Conservation (phyloP, 345 rosid species). For the Citrus mangshanensis region DNA sequence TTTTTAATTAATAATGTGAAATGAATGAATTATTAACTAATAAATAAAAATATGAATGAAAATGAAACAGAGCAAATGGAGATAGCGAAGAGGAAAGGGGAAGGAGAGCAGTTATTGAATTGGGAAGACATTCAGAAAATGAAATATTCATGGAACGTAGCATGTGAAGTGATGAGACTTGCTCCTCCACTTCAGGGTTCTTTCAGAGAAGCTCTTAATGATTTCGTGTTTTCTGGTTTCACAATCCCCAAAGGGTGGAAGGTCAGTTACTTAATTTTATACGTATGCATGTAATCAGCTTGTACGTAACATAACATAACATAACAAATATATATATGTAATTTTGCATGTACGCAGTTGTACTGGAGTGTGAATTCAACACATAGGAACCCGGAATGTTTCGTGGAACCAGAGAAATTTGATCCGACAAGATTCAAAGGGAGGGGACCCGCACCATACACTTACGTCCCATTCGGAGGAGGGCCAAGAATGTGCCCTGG, state of each 20-base stretch:
- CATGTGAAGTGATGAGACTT: slow-evolving; percentile 25
- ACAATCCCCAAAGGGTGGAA: slow-evolving; percentile 25
- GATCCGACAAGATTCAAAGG: slow-evolving; percentile 24
- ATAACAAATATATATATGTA: too few relatives aligned
- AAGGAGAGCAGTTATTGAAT: slow-evolving; percentile 10
- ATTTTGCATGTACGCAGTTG: background rate
- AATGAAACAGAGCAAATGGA: slow-evolving; percentile 15
- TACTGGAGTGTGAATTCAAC: slow-evolving; percentile 23
- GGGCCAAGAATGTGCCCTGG: slow-evolving; percentile 30
- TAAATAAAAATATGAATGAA: too few relatives aligned
- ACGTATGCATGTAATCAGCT: background rate
- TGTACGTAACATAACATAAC: too few relatives aligned
- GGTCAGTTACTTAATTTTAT: background rate
- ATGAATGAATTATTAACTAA: too few relatives aligned
- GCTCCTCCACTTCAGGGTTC: slow-evolving; percentile 24
- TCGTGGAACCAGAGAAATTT: slow-evolving; percentile 21
- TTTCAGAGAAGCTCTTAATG: slow-evolving; percentile 21
- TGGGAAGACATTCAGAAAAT: slow-evolving; percentile 27
- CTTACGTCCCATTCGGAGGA: slow-evolving; percentile 24
- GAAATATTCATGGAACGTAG: slow-evolving; percentile 28
- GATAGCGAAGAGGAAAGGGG: slow-evolving; percentile 11
- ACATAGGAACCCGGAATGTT: slow-evolving; percentile 21
- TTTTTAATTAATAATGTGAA: too few relatives aligned
- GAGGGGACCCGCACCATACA: slow-evolving; percentile 22
- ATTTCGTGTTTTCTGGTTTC: slow-evolving; percentile 18